These are phyloP conservation scores for Cladobotryum mycophilum DNA, from an alignment of 2,329 filamentous ascomycete genomes.

Conservation along the genomic window DNA sequence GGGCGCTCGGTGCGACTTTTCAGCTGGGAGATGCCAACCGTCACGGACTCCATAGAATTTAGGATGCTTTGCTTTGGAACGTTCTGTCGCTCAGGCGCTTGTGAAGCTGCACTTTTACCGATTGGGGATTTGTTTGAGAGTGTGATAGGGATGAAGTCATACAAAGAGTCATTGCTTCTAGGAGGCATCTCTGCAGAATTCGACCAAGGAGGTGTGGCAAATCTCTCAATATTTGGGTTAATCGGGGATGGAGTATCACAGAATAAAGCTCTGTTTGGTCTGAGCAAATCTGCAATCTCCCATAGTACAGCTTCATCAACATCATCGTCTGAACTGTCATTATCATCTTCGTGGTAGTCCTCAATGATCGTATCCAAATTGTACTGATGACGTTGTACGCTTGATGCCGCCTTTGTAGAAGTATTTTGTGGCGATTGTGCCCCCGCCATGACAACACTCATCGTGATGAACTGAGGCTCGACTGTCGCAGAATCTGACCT, in stretches of 20 bases:
- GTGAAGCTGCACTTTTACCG: neutral
- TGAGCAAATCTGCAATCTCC: constrained; percentile 57
- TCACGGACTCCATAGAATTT: too few relatives aligned
- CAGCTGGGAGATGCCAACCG: too few relatives aligned
- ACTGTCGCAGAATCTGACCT: constrained; percentile 50
- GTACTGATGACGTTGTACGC: too few relatives aligned
- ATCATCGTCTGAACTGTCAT: constrained; percentile 40
- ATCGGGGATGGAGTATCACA: constrained; percentile 44
- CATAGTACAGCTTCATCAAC: constrained; percentile 58
- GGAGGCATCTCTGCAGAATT: too few relatives aligned
- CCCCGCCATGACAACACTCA: constrained; percentile 43
- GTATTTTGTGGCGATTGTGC: too few relatives aligned
- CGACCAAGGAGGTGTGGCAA: too few relatives aligned
- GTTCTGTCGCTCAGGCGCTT: too few relatives aligned
- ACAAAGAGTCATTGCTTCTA: neutral
- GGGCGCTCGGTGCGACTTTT: too few relatives aligned
- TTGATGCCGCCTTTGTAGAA: too few relatives aligned
- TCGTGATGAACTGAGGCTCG: constrained; percentile 27
- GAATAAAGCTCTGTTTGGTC: constrained; percentile 45
- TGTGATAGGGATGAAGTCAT: constrained; percentile 4
- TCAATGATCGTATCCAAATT: constrained; percentile 44
- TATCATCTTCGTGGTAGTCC: constrained; percentile 24
- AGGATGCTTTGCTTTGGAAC: too few relatives aligned
- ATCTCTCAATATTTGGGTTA: constrained; percentile 9
- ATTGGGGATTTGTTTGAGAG: constrained; percentile 1